Evolutionary conservation across 805 yeast species (phyloP).

Genomic region (Yarrowia osloensis): DNA sequence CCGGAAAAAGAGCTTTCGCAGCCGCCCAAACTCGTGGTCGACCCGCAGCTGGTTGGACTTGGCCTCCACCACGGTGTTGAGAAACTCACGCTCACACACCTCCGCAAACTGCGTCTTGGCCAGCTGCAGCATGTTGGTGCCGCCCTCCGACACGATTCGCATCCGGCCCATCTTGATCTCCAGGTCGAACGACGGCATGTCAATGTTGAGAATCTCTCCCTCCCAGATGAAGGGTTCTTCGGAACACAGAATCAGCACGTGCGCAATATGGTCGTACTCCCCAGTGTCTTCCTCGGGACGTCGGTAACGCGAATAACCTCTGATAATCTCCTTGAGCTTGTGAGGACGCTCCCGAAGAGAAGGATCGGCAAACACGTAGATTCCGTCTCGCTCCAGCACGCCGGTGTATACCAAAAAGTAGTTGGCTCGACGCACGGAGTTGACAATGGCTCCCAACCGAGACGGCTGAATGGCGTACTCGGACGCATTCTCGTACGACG

Average conservation of each 20-base stretch:
- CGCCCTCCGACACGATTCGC: constrained; percentile 69
- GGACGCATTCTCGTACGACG: constrained; percentile 72
- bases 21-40: constrained; percentile 67
- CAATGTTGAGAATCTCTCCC: constrained; percentile 66
- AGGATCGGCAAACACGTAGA: constrained; percentile 76
- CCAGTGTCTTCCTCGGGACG: constrained; percentile 32
- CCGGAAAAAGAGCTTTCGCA: constrained; percentile 66
- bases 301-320: constrained; percentile 42
- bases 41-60: constrained; percentile 72
- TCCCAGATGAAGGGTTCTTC: constrained; percentile 89
- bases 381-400: constrained; percentile 68
- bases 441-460: constrained; percentile 52
- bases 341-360: constrained; percentile 49
- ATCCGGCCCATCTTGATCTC: constrained; percentile 70
- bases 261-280: constrained; percentile 50
- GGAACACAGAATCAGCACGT: constrained; percentile 72
- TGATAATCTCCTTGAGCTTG: constrained; percentile 39
- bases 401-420: constrained; percentile 80
- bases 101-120: constrained; percentile 60
- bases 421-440: constrained; percentile 59
- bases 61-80: constrained; percentile 54
- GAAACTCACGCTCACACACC: constrained; percentile 52
- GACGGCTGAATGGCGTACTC: constrained; percentile 43
- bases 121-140: constrained; percentile 56
- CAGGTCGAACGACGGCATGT: constrained; percentile 42